phyloP scores from a whole-genome alignment of 2,329 filamentous ascomycete species.

The Byssothecium circinans region DNA sequence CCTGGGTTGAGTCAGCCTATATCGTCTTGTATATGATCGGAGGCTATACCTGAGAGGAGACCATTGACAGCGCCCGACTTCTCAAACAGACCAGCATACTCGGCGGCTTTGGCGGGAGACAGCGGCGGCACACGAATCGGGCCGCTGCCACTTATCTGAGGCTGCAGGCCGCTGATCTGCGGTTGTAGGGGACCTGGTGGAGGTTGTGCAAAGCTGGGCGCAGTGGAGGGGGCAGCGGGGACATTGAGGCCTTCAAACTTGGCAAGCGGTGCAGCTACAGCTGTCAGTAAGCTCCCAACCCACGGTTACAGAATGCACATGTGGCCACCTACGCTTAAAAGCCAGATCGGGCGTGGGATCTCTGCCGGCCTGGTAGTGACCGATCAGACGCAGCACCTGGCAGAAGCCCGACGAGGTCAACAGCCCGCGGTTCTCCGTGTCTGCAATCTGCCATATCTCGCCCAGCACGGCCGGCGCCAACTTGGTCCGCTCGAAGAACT shows the following conservation, averaged over 20 bases:
- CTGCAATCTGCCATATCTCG: constrained; percentile 98
- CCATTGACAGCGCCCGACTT: constrained; percentile 78
- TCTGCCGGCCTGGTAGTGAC: constrained; percentile 87
- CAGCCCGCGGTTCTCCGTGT: constrained; percentile 93
- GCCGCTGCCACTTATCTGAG: constrained; percentile 46
- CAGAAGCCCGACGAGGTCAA: constrained; percentile 92
- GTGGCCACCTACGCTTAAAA: constrained; percentile 63
- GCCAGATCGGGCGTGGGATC: constrained; percentile 81
- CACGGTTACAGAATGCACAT: neutral
- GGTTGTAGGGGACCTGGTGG: constrained; percentile 33
- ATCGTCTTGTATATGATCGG: neutral
- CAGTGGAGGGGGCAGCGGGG: constrained; percentile 51
- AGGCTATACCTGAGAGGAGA: constrained; percentile 64
- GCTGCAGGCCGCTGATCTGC: constrained; percentile 37
- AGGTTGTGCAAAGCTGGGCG: constrained; percentile 46
- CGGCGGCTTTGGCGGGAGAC: constrained; percentile 82
- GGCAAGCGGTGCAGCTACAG: constrained; percentile 74
- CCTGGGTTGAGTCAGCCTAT: constrained; percentile 50
- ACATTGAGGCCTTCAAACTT: constrained; percentile 79
- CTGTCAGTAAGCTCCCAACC: constrained; percentile 18
- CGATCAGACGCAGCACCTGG: constrained; percentile 89
- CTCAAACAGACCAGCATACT: constrained; percentile 89
- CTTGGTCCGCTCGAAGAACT: constrained; percentile 96
- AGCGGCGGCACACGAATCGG: constrained; percentile 87
- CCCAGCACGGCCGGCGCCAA: constrained; percentile 83